Evolutionary conservation across 345 rosid species (phyloP), one percentile per base, ranked within the genome.

Genomic region (Sisymbrium irio): DNA sequence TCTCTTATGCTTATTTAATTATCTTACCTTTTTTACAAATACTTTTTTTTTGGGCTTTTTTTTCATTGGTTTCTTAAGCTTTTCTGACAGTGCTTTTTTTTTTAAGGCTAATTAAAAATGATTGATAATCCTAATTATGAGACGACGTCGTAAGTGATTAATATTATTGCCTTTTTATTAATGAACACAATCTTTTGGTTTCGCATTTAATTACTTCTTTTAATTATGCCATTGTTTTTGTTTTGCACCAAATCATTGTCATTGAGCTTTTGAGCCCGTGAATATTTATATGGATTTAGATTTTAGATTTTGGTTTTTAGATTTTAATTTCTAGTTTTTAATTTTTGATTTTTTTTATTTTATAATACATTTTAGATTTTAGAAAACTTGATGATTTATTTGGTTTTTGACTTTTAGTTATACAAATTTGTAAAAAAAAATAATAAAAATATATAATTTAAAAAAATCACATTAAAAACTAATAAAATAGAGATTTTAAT

Each of bases 51-150:
- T 45, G 5, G 5, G 1, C 10, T 61, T 62, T 64, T 65, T 56
- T 64, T 56, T 45, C 40, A 56, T 73, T 72, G 65, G 64, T 64
- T 64, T 65, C 47, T 55, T 51, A 13, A 18, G 63, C 15, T 63
- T 63, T 63, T 37, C 32, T 39, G 5, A 37, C 53, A 42, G 55
- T 57, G 55, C n/a, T 14, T 62, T 6, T 25, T 25, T 51, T 20
- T 40, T 39, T 19, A 51, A 1, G 59, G 37, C 10, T 64, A 14
- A 9, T 20, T 25, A 50, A 51, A 37, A 18, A 17, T 62, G 19
- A 39, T 49, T 5, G 42, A 9, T 72, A 2, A 15, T 20, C 62
- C 45, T 54, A n/a, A 64, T 42, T 22, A 54, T 0, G 12, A 9
- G 32, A 65, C 71, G 55, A 42, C 47, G 56, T 20, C 35, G 70